Base-by-base conservation (phyloP, 257 asterid species). In the Lithospermum erythrorhizon region DNA sequence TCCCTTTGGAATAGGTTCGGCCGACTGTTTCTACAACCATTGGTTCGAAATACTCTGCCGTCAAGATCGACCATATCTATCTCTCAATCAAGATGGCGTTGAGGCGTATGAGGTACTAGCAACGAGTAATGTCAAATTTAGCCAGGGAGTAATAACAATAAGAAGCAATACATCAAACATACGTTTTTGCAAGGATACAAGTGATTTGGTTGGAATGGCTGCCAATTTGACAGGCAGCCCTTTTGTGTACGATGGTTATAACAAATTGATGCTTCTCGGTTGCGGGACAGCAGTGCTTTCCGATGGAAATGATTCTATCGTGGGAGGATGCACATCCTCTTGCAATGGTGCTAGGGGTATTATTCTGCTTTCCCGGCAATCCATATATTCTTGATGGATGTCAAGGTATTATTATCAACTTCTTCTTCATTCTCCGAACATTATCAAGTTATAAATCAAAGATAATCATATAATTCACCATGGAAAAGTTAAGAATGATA, bases 1-100 rank as follows among this genome's bases (percentile, higher is more conserved):
- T 55, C 59, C 59, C 23, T 55, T 55, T 55, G 59, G 59, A 10
- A 55, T 55, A 7, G 59, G 30, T 21, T 7, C 59, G 6, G 18
- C 59, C 1, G 32, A n/a, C 10, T 55, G 59, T 55, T 55, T 55
- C 59, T 9, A 21, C 4, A 3, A 55, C 10, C 8, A 55, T 19
- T 55, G 59, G 59, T 55, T 21, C 30, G 16, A 55, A 24, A 16
- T 55, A 55, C n/a, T 55, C 25, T 55, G 59, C 21, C 59, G 2
- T 55, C 7, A 55, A 19, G 30, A 55, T 30, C 27, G 32, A 21
- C 59, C 59, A 1, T 21, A 21, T 6, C 30, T 55, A 55, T 8
- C 15, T 14, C 10, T 21, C 16, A 21, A 21, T 55, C 25, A 55
- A 9, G 59, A 16, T 6, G 27, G 15, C 11, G 11, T 3, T n/a